These are phyloP conservation scores for Colletotrichum truncatum DNA, from an alignment of 2,329 filamentous ascomycete genomes.

Conservation along the genomic window DNA sequence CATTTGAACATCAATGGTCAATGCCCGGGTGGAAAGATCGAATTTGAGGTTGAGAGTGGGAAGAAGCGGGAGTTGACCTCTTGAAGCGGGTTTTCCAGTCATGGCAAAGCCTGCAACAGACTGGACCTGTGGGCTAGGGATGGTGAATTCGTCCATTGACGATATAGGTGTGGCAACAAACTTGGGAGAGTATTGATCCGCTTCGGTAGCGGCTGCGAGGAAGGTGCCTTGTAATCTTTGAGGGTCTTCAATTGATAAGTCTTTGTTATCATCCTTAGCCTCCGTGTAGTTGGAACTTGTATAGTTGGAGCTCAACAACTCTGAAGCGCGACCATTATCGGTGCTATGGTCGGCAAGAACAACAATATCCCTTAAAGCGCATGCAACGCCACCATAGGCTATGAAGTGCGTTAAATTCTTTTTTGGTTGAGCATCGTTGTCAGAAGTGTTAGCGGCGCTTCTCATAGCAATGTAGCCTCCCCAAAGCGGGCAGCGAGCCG, in stretches of 20 bases:
- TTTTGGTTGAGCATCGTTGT: not conserved
- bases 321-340: not conserved
- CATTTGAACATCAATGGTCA: not conserved
- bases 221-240: not conserved
- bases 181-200: not conserved
- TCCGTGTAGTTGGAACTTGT: too few species aligned
- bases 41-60: not conserved
- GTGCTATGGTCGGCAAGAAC: not conserved
- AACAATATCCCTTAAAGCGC: not conserved
- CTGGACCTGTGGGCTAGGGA: not conserved
- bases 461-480: not conserved
- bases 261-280: too few species aligned
- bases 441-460: not conserved
- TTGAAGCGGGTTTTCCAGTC: not conserved
- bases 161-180: not conserved
- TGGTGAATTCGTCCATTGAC: not conserved
- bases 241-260: too few species aligned
- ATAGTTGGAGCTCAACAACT: too few species aligned
- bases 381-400: not conserved
- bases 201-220: not conserved
- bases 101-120: too few species aligned
- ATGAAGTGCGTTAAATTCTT: not conserved
- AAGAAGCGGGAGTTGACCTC: not conserved
- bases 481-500: not conserved
- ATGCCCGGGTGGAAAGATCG: not conserved